A percentile compares a stretch with the other conserved stretches of the same genome.
phyloP scores from a whole-genome alignment of 306 rosid genomes.

The Quercus mongolica region DNA sequence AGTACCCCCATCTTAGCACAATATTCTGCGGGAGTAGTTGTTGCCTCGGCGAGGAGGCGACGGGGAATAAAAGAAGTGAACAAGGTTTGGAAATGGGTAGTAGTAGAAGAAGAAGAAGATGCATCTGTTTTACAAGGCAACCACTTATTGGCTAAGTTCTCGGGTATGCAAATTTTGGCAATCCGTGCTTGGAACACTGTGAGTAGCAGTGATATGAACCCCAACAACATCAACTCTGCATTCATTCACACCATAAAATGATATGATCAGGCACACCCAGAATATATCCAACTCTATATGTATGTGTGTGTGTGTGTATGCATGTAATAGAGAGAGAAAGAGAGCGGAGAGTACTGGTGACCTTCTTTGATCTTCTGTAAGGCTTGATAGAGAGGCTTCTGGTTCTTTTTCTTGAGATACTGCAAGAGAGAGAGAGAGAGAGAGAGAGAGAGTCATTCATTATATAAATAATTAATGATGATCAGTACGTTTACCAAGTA shows the following conservation, averaged over 20 bases:
- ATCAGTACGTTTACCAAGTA: too few species aligned
- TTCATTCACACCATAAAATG: not conserved
- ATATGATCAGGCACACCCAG: not conserved
- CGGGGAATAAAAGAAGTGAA: not conserved
- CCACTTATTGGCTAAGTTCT: constrained; percentile 23
- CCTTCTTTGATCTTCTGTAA: constrained; percentile 44
- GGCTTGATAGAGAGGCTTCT: constrained; percentile 34
- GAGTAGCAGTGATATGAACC: constrained; percentile 35
- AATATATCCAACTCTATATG: too few species aligned
- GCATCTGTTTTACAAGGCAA: constrained; percentile 23
- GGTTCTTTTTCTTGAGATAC: constrained; percentile 34
- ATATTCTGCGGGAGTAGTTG: too few species aligned
- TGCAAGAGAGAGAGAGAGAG: not conserved
- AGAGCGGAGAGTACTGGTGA: not conserved
- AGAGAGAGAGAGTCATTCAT: too few species aligned
- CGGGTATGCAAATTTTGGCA: constrained; percentile 18
- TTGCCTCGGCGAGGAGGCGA: constrained; percentile 23
- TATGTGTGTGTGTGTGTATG: too few species aligned
- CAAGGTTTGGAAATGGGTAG: constrained; percentile 21
- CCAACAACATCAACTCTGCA: constrained; percentile 40
- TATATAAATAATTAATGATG: too few species aligned
- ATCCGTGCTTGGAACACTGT: constrained; percentile 25
- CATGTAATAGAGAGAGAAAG: not conserved
- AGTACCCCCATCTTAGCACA: too few species aligned
- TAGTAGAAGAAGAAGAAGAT: not conserved